phyloP scores from a whole-genome alignment of 805 yeast genomes.

The Torulaspora maleeae region DNA sequence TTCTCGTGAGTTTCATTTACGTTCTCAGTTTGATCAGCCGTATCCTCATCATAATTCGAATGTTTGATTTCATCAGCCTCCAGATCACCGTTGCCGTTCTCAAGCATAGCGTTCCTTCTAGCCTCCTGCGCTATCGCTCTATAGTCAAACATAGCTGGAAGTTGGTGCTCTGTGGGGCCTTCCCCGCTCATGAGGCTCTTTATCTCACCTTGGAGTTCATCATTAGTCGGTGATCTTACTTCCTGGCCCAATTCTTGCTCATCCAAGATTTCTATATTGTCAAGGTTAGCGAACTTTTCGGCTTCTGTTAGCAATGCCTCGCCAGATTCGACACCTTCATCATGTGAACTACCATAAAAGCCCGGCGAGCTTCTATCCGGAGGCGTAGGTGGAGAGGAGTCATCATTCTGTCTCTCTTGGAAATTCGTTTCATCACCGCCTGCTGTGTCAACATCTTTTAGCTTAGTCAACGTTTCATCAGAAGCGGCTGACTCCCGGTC shows the following conservation, averaged over 20 bases:
- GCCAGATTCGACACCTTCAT: not conserved
- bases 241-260: not conserved
- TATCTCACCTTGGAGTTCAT: not conserved
- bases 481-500: not conserved
- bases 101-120: not conserved
- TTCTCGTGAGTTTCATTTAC: not conserved
- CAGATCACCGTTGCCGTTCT: too few relatives aligned
- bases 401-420: not conserved
- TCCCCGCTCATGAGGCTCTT: not conserved
- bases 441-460: too few relatives aligned
- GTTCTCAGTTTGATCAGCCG: not conserved
- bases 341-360: not conserved
- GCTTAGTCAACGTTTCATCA: too few relatives aligned
- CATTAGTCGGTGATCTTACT: not conserved
- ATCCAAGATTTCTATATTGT: not conserved
- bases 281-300: not conserved
- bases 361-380: not conserved
- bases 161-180: conserved; percentile 1
- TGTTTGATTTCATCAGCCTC: not conserved
- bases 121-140: conserved; percentile 17
- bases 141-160: conserved; percentile 10
- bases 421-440: too few relatives aligned
- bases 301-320: not conserved
- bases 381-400: not conserved
- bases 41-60: not conserved